These are phyloP conservation scores for Stereum hirsutum DNA, from an alignment of 1,284 basidiomycete species.

Conservation along the genomic window DNA sequence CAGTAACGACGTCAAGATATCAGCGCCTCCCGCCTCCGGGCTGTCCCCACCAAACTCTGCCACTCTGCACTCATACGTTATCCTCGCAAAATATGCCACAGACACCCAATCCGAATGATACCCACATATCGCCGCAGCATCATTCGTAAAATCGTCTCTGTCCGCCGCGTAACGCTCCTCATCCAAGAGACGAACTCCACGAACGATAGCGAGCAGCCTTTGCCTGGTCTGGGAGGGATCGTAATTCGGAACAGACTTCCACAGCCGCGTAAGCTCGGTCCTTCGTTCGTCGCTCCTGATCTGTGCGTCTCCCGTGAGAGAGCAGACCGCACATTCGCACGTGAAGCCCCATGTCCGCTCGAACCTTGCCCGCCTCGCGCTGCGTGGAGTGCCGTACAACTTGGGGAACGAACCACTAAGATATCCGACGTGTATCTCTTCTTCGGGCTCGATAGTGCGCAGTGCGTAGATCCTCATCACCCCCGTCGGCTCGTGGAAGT, in stretches of 20 bases:
- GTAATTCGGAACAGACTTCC: conserved; percentile 4
- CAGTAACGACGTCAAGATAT: not conserved
- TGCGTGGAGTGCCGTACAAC: conserved; percentile 13
- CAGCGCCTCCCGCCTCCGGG: not conserved
- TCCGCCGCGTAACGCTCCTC: conserved; percentile 13
- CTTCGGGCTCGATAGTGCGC: not conserved
- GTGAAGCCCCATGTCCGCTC: conserved; percentile 9
- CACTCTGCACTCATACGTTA: conserved; percentile 11
- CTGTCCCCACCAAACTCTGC: conserved; percentile 16
- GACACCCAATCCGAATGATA: conserved; percentile 15
- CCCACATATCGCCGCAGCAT: conserved; percentile 13
- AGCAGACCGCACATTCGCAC: conserved; percentile 13
- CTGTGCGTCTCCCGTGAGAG: conserved; percentile 3
- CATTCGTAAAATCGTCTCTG: conserved; percentile 14
- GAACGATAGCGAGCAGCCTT: conserved; percentile 3
- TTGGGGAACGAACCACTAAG: conserved; percentile 10
- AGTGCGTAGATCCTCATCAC: conserved; percentile 6
- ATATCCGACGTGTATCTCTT: conserved; percentile 13
- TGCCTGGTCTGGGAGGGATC: not conserved
- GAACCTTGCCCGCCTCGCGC: conserved; percentile 6
- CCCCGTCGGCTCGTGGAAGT: conserved; percentile 4
- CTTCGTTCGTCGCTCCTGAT: conserved; percentile 10
- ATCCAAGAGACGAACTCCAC: conserved; percentile 8
- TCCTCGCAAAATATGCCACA: conserved; percentile 13
- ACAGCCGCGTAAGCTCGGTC: not conserved